phyloP scores from a whole-genome alignment of 805 yeast species.

The Candida incommunis region DNA sequence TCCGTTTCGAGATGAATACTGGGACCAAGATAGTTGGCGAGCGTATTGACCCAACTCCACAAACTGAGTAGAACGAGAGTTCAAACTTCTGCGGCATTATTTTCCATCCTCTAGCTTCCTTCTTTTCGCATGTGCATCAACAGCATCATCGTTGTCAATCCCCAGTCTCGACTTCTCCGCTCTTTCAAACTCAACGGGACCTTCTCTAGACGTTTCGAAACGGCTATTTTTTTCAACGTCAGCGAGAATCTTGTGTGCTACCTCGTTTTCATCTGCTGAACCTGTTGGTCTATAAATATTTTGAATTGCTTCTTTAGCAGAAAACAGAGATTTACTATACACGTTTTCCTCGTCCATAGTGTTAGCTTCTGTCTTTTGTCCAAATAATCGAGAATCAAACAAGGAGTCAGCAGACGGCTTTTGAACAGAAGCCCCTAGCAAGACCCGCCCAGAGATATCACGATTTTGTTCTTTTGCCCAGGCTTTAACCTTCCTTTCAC shows the following conservation, averaged over 20 bases:
- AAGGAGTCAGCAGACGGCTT: constrained; percentile 25
- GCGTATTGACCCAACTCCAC: too few relatives aligned
- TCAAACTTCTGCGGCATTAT: neutral
- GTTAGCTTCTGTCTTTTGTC: constrained; percentile 27
- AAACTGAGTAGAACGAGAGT: too few relatives aligned
- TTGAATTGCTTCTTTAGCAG: constrained; percentile 35
- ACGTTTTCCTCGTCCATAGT: constrained; percentile 30
- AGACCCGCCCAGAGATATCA: constrained; percentile 43
- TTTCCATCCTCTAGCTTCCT: neutral
- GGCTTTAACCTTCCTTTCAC: constrained; percentile 28
- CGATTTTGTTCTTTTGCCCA: constrained; percentile 33
- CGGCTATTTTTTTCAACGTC: constrained; percentile 14
- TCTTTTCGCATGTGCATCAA: neutral
- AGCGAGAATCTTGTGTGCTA: constrained; percentile 11
- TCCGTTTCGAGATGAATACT: too few relatives aligned
- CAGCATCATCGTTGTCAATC: too few relatives aligned
- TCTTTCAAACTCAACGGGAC: constrained; percentile 36
- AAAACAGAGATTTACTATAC: constrained; percentile 46
- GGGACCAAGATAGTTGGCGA: too few relatives aligned
- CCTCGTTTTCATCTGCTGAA: constrained; percentile 16
- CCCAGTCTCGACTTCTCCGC: constrained; percentile 15
- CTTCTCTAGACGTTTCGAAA: constrained; percentile 12
- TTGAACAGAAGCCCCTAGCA: constrained; percentile 34
- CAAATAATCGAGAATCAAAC: constrained; percentile 46
- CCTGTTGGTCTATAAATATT: constrained; percentile 33